phyloP scores from a whole-genome alignment of 1,284 basidiomycete species.

The Neonothopanus nambi region DNA sequence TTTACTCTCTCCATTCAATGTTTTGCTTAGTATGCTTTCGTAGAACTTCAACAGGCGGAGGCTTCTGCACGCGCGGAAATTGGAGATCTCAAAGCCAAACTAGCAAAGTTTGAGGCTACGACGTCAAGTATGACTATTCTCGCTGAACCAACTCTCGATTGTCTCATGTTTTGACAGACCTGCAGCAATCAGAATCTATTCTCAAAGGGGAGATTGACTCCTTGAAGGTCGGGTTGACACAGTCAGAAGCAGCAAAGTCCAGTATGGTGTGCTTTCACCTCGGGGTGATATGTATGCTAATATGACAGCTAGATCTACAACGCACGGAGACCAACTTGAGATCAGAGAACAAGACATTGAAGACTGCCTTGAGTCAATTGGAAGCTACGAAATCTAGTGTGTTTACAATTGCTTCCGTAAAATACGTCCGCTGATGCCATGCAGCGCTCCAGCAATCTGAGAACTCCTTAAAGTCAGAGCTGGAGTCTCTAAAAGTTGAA shows the following conservation, averaged over 20 bases:
- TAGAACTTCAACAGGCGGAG: background rate
- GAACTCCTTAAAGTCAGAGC: slow-evolving; percentile 4
- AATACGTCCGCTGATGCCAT: background rate
- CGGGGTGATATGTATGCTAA: background rate
- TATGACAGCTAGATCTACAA: slow-evolving; percentile 2
- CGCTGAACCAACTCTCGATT: background rate
- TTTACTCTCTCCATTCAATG: background rate
- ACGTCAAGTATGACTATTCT: background rate
- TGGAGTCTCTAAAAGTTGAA: background rate
- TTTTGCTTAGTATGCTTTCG: background rate
- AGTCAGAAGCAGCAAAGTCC: slow-evolving; percentile 9
- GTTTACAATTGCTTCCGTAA: background rate
- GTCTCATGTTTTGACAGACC: background rate
- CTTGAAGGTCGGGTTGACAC: slow-evolving; percentile 1
- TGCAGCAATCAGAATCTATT: background rate
- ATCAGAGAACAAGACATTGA: slow-evolving; percentile 7
- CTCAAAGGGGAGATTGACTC: slow-evolving; percentile 1
- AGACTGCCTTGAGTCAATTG: background rate
- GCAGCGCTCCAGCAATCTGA: slow-evolving; percentile 3
- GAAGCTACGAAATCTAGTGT: slow-evolving; percentile 8
- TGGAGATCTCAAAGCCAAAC: background rate
- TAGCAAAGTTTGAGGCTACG: background rate
- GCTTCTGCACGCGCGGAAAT: background rate
- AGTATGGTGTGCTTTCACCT: background rate
- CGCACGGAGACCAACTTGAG: slow-evolving; percentile 5